A percentile compares a stretch with the other conserved stretches of the same genome.
Evolutionary conservation across 2,329 filamentous ascomycete genomes (phyloP).

Genomic region (Ophiostoma ulmi): DNA sequence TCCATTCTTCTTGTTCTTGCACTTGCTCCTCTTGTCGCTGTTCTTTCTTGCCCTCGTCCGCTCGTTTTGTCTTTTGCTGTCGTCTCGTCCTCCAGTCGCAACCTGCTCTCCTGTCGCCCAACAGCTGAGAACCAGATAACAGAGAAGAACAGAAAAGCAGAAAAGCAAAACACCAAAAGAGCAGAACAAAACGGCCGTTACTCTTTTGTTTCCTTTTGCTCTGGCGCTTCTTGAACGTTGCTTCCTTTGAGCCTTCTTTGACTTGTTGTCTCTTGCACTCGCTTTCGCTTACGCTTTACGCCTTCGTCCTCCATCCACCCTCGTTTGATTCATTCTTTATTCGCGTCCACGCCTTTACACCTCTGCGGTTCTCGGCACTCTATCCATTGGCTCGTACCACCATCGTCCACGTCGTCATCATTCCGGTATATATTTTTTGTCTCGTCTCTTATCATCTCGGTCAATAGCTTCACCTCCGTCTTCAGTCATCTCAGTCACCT

Average conservation of each 20-base stretch:
- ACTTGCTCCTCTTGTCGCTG: background rate
- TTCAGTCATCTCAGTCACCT: background rate
- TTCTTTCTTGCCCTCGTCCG: constrained; percentile 12
- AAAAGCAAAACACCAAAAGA: background rate
- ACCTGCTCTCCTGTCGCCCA: background rate
- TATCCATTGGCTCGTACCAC: background rate
- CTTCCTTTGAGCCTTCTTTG: background rate
- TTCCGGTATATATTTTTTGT: background rate
- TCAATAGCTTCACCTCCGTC: background rate
- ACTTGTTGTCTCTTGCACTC: background rate
- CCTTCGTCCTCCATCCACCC: background rate
- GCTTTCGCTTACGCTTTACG: background rate
- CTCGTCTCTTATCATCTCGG: background rate
- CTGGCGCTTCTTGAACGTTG: background rate
- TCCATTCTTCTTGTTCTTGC: constrained; percentile 8
- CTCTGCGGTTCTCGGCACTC: background rate
- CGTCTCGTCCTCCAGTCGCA: background rate
- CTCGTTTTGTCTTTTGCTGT: constrained; percentile 13
- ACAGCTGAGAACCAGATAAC: background rate
- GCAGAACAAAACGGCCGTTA: background rate
- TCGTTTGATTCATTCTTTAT: constrained; percentile 5
- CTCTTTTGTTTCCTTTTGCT: background rate
- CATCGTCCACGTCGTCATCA: background rate
- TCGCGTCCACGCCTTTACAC: background rate
- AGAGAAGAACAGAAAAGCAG: background rate